phyloP scores from a whole-genome alignment of 371 early-diverging fungal genomes.

The Mortierella polycephala region DNA sequence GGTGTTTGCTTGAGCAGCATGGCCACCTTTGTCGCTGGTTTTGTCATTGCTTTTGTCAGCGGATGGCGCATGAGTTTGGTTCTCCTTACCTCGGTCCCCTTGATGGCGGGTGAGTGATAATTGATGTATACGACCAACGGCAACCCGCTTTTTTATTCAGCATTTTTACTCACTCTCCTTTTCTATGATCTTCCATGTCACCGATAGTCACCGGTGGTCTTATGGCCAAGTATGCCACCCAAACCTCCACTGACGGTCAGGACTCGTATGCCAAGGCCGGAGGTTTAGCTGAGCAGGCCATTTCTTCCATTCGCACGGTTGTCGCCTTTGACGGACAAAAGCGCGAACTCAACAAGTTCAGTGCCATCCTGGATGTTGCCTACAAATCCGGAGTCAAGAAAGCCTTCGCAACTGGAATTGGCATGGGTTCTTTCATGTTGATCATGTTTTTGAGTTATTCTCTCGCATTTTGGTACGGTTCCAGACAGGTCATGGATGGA shows the following conservation, averaged over 20 bases:
- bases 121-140: background rate
- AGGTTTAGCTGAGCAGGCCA: conserved; percentile 86
- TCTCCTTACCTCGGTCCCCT: conserved; percentile 76
- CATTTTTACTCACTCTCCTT: background rate
- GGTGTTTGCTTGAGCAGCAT: conserved; percentile 73
- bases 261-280: conserved; percentile 81
- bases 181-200: background rate
- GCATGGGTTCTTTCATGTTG: conserved; percentile 74
- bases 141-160: background rate
- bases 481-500: conserved; percentile 61
- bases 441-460: conserved; percentile 75
- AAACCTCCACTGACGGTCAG: conserved; percentile 55
- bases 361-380: conserved; percentile 63
- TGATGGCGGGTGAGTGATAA: conserved; percentile 57
- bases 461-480: conserved; percentile 86
- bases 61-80: conserved; percentile 91
- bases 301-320: conserved; percentile 89
- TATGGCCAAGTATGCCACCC: conserved; percentile 78
- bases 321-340: conserved; percentile 84
- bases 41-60: conserved; percentile 86
- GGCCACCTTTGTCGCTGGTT: conserved; percentile 87
- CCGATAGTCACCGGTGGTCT: conserved; percentile 28
- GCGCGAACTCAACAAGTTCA: conserved; percentile 74
- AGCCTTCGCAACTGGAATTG: conserved; percentile 61
- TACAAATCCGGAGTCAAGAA: conserved; percentile 65